Evolutionary conservation across 106 monocot genomes (phyloP), one percentile per base, ranked within the genome.

Genomic region (Agapanthus africanus): DNA sequence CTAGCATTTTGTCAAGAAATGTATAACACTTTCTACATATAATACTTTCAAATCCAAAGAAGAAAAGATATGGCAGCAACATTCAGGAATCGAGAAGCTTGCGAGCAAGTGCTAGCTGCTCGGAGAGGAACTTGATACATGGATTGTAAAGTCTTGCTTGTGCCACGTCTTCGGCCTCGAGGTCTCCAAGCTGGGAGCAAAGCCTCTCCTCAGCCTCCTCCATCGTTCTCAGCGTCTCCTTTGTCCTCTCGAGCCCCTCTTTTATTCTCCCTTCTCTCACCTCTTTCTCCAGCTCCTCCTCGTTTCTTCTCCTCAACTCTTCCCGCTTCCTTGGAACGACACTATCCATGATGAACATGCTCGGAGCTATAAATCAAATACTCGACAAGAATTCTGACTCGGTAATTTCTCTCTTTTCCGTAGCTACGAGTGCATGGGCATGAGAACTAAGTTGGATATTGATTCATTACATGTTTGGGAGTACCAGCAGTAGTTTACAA

Each of bases 141-240:
- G 38, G 60, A 8, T 32, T 34, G 72, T 72, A 76, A 38, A 8
- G 22, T 49, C 66, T 66, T n/a, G 81, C 67, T 59, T 68, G 76
- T 33, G 6, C 67, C 37, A 72, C 21, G 2, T 76, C 65, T 62
- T 76, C 81, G 14, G 76, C 76, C 63, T 76, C 76, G 21, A 76
- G 61, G 14, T 81, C 81, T 23, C 81, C 76, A 11, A 76, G 66
- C 61, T 81, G 54, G 7, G 60, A 41, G 40, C 76, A 81, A 41
- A 81, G 76, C 61, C 76, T 66, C 60, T 81, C 81, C 63, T 76
- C 81, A 11, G 72, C 81, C 71, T 76, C 81, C 76, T 76, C 76
- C 7, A 50, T 47, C 65, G 34, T 67, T 21, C 72, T 66, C 71
- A 81, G 66, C 76, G 52, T 56, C 57, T 49, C 54, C 63, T 56